phyloP scores from a whole-genome alignment of 2,329 filamentous ascomycete genomes.

The Seiridium unicorne region DNA sequence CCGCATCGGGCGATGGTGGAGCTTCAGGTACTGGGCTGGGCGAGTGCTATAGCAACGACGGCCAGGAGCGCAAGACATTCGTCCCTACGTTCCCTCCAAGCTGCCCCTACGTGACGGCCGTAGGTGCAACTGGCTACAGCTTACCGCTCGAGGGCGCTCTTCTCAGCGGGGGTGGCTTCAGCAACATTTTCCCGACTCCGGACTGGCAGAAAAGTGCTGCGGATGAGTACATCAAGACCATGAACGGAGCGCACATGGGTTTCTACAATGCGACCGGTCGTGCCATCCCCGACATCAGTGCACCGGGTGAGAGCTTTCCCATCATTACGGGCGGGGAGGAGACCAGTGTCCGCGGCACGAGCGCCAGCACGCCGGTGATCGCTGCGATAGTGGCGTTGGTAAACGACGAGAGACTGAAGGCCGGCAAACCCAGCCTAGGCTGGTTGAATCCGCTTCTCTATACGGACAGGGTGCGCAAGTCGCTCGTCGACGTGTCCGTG shows the following conservation, averaged over 20 bases:
- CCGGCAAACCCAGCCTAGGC: conserved; percentile 47
- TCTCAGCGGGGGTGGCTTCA: conserved; percentile 44
- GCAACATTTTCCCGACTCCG: conserved; percentile 46
- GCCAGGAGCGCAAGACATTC: conserved; percentile 45
- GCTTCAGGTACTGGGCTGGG: conserved; percentile 48
- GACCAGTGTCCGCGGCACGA: conserved; percentile 24
- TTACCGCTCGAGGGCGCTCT: conserved; percentile 18
- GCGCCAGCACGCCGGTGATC: conserved; percentile 52
- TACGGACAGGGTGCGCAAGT: conserved; percentile 29
- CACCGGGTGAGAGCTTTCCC: conserved; percentile 38
- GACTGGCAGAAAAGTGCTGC: conserved; percentile 43
- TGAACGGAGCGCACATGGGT: conserved; percentile 29
- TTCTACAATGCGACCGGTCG: conserved; percentile 33
- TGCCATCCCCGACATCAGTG: conserved; percentile 52
- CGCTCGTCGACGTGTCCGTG: conserved; percentile 38
- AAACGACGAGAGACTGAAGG: conserved; percentile 49
- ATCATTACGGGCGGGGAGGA: conserved; percentile 34
- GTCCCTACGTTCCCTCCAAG: conserved; percentile 49
- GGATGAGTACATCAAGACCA: conserved; percentile 35
- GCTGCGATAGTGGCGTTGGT: conserved; percentile 53
- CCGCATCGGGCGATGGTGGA: conserved; percentile 56
- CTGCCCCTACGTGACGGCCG: conserved; percentile 34
- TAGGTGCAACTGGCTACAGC: conserved; percentile 20
- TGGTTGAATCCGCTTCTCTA: conserved; percentile 54
- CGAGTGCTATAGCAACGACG: conserved; percentile 52